Evolutionary conservation across 352 stramenopile genomes (phyloP).

Genomic region (Pythium volutum): DNA sequence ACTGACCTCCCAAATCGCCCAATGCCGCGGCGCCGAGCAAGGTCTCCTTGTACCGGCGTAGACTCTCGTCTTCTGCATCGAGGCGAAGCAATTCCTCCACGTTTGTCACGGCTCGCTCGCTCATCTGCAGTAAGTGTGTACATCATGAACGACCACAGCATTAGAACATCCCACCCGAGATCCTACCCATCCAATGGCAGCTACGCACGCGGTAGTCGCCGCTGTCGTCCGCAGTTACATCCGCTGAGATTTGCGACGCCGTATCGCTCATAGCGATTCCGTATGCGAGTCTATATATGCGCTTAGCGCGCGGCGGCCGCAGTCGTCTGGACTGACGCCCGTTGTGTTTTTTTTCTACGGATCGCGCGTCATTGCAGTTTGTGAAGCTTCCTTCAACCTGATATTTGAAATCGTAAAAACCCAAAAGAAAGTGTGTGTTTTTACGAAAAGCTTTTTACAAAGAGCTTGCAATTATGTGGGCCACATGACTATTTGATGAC

Average conservation of each 20-base stretch:
- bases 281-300: background rate
- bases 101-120: constrained; percentile 48
- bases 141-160: background rate
- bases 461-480: constrained; percentile 3
- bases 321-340: background rate
- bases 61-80: constrained; percentile 80
- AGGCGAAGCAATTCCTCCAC: constrained; percentile 75
- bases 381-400: constrained; percentile 6
- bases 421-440: background rate
- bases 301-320: background rate
- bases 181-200: background rate
- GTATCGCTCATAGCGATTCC: constrained; percentile 32
- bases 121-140: constrained; percentile 50
- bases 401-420: constrained; percentile 2
- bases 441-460: constrained; percentile 6
- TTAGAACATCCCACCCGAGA: background rate
- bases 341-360: constrained; percentile 5
- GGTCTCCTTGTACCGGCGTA: constrained; percentile 84
- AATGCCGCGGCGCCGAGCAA: constrained; percentile 72
- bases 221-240: constrained; percentile 4
- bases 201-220: constrained; percentile 45
- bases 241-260: constrained; percentile 24
- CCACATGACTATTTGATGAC: constrained; percentile 13
- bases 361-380: background rate
- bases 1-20: constrained; percentile 72